phyloP scores from a whole-genome alignment of 495 filamentous ascomycete genomes.

The Aspergillus ostianus region DNA sequence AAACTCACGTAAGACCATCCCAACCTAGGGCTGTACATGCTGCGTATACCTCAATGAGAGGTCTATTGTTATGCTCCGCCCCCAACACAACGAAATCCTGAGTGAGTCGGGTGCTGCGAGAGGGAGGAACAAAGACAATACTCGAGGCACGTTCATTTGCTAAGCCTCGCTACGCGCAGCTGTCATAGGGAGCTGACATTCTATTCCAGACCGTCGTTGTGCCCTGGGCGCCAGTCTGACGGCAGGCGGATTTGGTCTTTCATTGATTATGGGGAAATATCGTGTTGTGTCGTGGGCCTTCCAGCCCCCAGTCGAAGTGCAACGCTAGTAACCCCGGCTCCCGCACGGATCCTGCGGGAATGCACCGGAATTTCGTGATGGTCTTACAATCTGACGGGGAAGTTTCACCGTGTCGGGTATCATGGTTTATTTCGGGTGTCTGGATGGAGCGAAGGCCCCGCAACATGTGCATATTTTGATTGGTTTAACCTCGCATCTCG shows the following conservation, averaged over 20 bases:
- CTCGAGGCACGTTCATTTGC: too few relatives aligned
- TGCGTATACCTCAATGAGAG: too few relatives aligned
- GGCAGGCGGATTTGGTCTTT: too few relatives aligned
- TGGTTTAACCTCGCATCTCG: neutral
- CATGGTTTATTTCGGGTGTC: neutral
- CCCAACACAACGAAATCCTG: neutral
- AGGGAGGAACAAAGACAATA: neutral
- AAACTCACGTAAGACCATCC: neutral
- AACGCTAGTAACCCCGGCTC: neutral
- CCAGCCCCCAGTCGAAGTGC: neutral
- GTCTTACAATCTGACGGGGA: neutral
- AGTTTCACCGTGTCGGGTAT: neutral
- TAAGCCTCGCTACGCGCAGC: too few relatives aligned
- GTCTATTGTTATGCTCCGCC: too few relatives aligned
- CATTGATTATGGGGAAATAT: neutral
- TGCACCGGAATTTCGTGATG: too few relatives aligned
- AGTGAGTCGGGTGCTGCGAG: too few relatives aligned
- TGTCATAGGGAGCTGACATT: too few relatives aligned
- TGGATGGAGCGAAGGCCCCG: neutral
- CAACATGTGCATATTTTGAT: neutral
- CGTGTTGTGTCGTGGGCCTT: neutral
- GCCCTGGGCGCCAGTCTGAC: too few relatives aligned
- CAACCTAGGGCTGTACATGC: too few relatives aligned
- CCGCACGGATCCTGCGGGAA: neutral
- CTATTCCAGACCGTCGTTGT: too few relatives aligned